Evolutionary conservation across 2,329 filamentous ascomycete genomes (phyloP), one percentile per base, ranked within the genome.

Genomic region (Aureobasidium vineae): DNA sequence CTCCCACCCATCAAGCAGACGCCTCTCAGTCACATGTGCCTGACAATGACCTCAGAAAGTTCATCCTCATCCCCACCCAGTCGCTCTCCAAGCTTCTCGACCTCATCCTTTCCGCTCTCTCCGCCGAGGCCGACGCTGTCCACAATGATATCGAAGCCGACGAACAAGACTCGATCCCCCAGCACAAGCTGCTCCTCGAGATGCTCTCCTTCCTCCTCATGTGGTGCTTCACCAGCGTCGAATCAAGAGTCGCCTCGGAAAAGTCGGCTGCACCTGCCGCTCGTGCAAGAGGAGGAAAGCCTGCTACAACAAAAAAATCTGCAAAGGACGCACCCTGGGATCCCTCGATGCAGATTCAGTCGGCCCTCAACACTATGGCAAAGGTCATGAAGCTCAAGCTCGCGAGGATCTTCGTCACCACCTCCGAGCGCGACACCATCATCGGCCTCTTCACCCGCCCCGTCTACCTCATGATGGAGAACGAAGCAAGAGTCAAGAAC

Each of bases 351-450:
- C 95, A 99, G 77, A 83, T 99, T 31, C 92, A 97, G 77, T 87
- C 86, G 13, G 92, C 94, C 1, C 85, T 99, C 69, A 93, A 97
- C 73, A 88, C 89, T 36, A 98, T 99, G 92, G 94, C 91, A 81
- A 97, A 96, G 77, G 92, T 97, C 57, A 83, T 99, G 78, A 96
- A 92, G 78, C 81, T 97, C 75, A 97, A 97, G 80, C 83, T 99
- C 59, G 87, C 90, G 71, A 92, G 91, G 75, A 94, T 99, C 68
- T 99, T 99, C 75, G 79, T 98, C 69, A 99, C 95, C 0, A 99
- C 95, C 0, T 96, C 94, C 56, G 95, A 99, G 78, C 86, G 94
- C 69, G 95, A 99, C 75, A 97, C 92, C 0, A 97, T 99, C 73
- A 90, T 99, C 68, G 88, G 90, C 64, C 83, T 99, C 0, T 90